These are phyloP conservation scores for Macrocybe gigantea DNA, from an alignment of 768 basidiomycete genomes.

Conservation along the genomic window DNA sequence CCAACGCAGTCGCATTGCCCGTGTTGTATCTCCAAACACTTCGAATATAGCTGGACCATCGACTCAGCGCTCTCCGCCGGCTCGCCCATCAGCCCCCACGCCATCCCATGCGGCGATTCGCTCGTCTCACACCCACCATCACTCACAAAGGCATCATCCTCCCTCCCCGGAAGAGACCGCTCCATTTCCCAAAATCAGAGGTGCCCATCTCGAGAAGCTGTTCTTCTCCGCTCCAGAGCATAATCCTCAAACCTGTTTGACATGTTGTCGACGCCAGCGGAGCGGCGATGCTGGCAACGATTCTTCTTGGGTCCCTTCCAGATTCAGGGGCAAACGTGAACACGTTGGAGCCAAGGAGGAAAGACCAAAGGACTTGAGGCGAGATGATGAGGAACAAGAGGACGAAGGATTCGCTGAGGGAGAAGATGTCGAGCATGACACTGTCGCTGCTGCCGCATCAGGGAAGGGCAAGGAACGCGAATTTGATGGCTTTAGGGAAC, in stretches of 20 bases:
- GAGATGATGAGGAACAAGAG: slow-evolving; percentile 21
- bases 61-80: neutral
- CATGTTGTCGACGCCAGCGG: slow-evolving; percentile 51
- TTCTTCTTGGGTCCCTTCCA: slow-evolving; percentile 16
- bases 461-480: slow-evolving; percentile 27
- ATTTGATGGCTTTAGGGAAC: slow-evolving; percentile 19
- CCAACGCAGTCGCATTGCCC: no score
- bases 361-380: slow-evolving; percentile 1
- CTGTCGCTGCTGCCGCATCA: slow-evolving; percentile 4
- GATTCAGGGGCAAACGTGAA: slow-evolving; percentile 11
- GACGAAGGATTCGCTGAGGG: slow-evolving; percentile 47
- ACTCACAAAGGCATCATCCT: neutral
- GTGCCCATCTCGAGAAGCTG: slow-evolving; percentile 67
- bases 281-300: neutral
- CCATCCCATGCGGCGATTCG: neutral
- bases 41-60: neutral
- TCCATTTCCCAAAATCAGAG: slow-evolving; percentile 82
- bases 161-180: slow-evolving; percentile 19
- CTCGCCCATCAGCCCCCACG: neutral
- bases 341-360: slow-evolving; percentile 2
- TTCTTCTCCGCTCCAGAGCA: slow-evolving; percentile 82
- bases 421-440: slow-evolving; percentile 27
- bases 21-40: no score
- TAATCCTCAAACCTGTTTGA: slow-evolving; percentile 59
- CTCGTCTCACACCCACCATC: neutral